Evolutionary conservation across 768 basidiomycete genomes (phyloP), one percentile per base, ranked within the genome.

Genomic region (Leccinum rimulosum): DNA sequence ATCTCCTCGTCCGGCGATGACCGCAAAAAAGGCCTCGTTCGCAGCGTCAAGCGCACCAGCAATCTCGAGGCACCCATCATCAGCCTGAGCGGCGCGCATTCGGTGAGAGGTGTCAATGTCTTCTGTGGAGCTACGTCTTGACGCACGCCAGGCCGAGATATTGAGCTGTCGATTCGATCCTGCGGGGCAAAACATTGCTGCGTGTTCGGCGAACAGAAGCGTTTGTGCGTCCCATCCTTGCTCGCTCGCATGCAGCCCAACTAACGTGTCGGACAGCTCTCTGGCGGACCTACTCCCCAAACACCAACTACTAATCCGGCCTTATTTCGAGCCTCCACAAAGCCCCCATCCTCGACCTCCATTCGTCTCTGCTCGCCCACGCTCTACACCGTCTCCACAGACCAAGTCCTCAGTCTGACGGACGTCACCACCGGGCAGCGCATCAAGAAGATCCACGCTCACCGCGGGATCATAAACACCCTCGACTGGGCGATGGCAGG

Each of bases 31-130:
- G 91, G 87, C 22, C 84, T 95, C 54, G 80, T 96, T 61, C 82
- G 95, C 62, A 89, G 84, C 25, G 84, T 98, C 28, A 90, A 92
- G 72, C 82, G 97, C 50, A 99, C 97, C n/a, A 94, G 91, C 74
- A 88, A 83, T 64, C 82, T 98, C 43, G 89, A 93, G 66, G 94
- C 95, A 47, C 97, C 97, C 30, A 98, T 99, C 68, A 85, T 98
- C 68, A 91, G 90, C 66, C 78, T 99, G 61, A 81, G 85, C 15
- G 92, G 96, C 2, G 88, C 94, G 5, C 94, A 97, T 75, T 82
- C 86, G 52, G 91, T 95, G 74, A 67, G 74, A 67, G 89, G 22
- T 25, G 6, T n/a, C 17, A 19, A 8, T 30, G 12, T 57, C 4
- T 6, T 11, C 25, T 66, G 12, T 14, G 19, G 10, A 10, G 6